Conservation (phyloP, 2,329 filamentous ascomycete genomes). For the Endocalyx cinctus region DNA sequence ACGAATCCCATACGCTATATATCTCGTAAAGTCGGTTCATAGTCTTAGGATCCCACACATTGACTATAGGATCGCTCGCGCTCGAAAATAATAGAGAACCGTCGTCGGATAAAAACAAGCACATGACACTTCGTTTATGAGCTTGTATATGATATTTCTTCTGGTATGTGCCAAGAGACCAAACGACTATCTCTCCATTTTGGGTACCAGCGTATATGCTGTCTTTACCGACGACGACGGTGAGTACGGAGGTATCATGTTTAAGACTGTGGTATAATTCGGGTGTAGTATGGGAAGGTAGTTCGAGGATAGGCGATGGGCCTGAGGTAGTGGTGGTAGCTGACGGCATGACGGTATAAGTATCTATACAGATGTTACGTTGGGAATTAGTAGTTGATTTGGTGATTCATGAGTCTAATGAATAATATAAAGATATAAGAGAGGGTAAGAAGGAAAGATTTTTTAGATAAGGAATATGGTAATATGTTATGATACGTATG, state of each 20-base stretch:
- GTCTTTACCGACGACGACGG: constrained; percentile 73
- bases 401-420: too few species aligned
- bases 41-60: constrained; percentile 80
- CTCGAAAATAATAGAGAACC: constrained; percentile 79
- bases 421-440: too few species aligned
- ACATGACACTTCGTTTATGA: constrained; percentile 87
- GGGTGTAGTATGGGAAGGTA: constrained; percentile 39
- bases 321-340: constrained; percentile 11
- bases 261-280: constrained; percentile 69
- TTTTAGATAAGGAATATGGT: too few species aligned
- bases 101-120: constrained; percentile 74
- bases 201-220: constrained; percentile 91
- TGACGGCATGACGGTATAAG: constrained; percentile 23
- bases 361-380: too few species aligned
- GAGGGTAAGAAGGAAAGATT: too few species aligned
- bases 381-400: too few species aligned
- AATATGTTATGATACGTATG: too few species aligned
- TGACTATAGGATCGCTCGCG: constrained; percentile 88
- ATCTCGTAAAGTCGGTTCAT: constrained; percentile 80
- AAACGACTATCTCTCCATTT: constrained; percentile 87
- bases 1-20: constrained; percentile 83
- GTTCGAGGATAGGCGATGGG: constrained; percentile 22
- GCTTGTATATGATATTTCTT: constrained; percentile 74
- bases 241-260: constrained; percentile 75
- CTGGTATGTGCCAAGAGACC: constrained; percentile 85